phyloP scores from a whole-genome alignment of 495 filamentous ascomycete species.

The Penicillium atrosanguineum region DNA sequence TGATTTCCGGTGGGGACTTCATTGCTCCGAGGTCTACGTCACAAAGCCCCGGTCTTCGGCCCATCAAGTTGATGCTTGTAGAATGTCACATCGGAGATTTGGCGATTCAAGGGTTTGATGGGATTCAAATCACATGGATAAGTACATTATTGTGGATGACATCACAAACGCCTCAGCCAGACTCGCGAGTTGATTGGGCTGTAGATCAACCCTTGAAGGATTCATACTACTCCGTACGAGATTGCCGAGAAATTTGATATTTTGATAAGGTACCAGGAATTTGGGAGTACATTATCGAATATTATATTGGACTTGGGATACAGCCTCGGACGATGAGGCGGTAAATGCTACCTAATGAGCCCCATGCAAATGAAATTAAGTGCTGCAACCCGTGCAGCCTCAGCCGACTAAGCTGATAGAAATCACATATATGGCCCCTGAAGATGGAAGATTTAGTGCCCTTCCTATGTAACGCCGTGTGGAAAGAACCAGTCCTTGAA shows the following conservation, averaged over 20 bases:
- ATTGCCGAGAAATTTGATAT: neutral
- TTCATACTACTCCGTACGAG: neutral
- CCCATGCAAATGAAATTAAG: neutral
- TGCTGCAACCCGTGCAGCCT: neutral
- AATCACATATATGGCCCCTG: neutral
- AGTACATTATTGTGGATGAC: too few species aligned
- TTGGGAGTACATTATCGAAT: neutral
- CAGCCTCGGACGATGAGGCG: neutral
- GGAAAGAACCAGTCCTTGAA: neutral
- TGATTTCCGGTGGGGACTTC: conserved; percentile 29
- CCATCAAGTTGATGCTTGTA: neutral
- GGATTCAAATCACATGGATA: too few species aligned
- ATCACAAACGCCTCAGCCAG: too few species aligned
- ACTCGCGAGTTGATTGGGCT: too few species aligned
- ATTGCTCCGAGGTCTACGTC: conserved; percentile 31
- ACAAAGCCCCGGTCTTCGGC: conserved; percentile 6
- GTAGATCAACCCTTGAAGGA: neutral
- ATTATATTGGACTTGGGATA: neutral
- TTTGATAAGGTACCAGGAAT: neutral
- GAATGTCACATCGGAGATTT: neutral
- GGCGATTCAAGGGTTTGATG: too few species aligned
- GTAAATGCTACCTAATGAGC: neutral
- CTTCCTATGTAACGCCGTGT: conserved; percentile 2
- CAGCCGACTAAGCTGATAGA: neutral
- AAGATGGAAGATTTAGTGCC: neutral